phyloP scores from a whole-genome alignment of 1,284 basidiomycete genomes.

The Papiliotrema nemorosa region DNA sequence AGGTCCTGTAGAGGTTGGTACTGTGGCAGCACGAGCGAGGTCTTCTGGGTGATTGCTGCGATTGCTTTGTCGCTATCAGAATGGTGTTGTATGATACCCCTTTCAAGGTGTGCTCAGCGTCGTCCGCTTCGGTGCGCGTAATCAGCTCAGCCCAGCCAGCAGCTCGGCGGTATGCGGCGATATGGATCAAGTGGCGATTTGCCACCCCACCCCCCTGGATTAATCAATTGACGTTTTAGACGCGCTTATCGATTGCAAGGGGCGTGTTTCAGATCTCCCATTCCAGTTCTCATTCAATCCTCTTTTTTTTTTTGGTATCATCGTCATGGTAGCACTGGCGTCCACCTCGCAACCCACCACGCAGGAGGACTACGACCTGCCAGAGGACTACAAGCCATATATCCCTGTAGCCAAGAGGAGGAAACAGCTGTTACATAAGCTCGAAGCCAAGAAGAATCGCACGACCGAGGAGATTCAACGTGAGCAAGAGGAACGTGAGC shows the following conservation, averaged over 20 bases:
- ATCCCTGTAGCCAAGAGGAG: constrained; percentile 82
- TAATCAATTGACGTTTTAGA: not conserved
- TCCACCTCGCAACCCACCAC: not conserved
- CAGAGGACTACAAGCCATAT: constrained; percentile 68
- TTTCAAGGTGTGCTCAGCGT: too few relatives aligned
- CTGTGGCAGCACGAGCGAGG: too few relatives aligned
- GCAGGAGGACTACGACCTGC: constrained; percentile 16
- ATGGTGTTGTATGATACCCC: too few relatives aligned
- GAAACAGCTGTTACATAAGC: constrained; percentile 71
- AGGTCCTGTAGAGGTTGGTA: too few relatives aligned
- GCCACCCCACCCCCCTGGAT: constrained; percentile 1
- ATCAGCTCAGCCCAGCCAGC: not conserved
- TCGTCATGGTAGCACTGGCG: not conserved
- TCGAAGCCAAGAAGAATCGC: constrained; percentile 58
- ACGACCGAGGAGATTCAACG: constrained; percentile 57
- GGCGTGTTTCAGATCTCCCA: not conserved
- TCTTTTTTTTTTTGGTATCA: not conserved
- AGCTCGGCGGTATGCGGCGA: not conserved
- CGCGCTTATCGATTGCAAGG: too few relatives aligned
- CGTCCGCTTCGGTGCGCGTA: too few relatives aligned
- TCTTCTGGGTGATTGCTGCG: too few relatives aligned
- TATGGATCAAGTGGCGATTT: constrained; percentile 1
- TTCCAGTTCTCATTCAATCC: not conserved
- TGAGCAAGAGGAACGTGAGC: constrained; percentile 59
- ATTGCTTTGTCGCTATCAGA: too few relatives aligned